phyloP scores from a whole-genome alignment of 1,139 yeast species.

The Yamadazyma friedrichii region DNA sequence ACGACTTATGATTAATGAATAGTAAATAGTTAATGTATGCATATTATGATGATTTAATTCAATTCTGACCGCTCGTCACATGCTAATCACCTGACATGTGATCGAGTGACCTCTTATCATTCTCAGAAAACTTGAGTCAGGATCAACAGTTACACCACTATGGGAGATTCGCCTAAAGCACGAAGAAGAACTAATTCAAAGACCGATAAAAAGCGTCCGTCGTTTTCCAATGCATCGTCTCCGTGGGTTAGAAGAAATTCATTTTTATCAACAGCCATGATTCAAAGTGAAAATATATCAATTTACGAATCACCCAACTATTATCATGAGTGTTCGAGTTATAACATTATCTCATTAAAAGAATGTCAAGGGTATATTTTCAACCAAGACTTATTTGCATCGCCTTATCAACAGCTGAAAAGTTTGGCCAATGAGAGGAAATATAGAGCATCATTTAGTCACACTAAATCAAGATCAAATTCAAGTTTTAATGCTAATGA shows the following conservation, averaged over 20 bases:
- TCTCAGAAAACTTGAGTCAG: too few relatives aligned
- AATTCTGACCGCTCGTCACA: too few relatives aligned
- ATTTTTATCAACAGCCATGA: conserved; percentile 61
- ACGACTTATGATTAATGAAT: background rate
- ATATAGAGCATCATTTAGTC: conserved; percentile 24
- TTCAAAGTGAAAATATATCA: conserved; percentile 56
- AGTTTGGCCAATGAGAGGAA: conserved; percentile 42
- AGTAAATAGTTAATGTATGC: conserved; percentile 1
- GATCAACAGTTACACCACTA: background rate
- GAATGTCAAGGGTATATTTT: conserved; percentile 75
- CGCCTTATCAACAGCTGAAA: conserved; percentile 60
- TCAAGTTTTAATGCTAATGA: background rate
- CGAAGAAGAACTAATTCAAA: conserved; percentile 13
- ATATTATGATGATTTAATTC: too few relatives aligned
- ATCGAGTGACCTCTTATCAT: too few relatives aligned
- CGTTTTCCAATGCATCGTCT: conserved; percentile 49
- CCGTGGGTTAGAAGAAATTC: conserved; percentile 61
- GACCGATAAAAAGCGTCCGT: conserved; percentile 30
- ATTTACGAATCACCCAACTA: conserved; percentile 50
- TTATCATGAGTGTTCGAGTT: conserved; percentile 28
- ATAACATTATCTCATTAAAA: conserved; percentile 47
- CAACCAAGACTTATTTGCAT: conserved; percentile 72
- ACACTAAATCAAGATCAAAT: conserved; percentile 10
- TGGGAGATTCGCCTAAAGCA: conserved; percentile 9
- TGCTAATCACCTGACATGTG: too few relatives aligned